Evolutionary conservation across 1,284 basidiomycete genomes (phyloP).

Genomic region (Leucoagaricus sp.): DNA sequence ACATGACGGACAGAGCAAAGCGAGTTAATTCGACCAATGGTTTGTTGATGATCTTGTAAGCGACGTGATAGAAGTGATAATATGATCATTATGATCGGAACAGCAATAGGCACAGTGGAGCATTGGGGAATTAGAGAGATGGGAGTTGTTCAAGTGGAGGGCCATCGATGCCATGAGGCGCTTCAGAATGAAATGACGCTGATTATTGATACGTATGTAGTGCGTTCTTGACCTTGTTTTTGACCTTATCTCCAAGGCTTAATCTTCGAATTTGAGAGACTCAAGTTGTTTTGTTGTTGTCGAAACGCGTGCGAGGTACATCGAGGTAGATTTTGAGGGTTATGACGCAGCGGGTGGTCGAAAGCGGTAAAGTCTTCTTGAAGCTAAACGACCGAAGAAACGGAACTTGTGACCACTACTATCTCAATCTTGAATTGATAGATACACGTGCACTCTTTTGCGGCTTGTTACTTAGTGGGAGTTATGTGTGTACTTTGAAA

Average conservation of each 20-base stretch:
- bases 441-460: neutral
- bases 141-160: too few relatives aligned
- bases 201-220: too few relatives aligned
- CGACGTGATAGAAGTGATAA: neutral
- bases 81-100: neutral
- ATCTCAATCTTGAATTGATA: neutral
- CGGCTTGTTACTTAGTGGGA: neutral
- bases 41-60: neutral
- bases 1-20: too few relatives aligned
- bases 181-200: too few relatives aligned
- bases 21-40: neutral
- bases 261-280: too few relatives aligned
- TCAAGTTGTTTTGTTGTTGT: too few relatives aligned
- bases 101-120: neutral
- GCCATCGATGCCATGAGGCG: constrained; percentile 4
- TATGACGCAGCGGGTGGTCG: too few relatives aligned
- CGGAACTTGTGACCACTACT: neutral
- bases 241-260: neutral
- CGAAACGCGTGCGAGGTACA: too few relatives aligned
- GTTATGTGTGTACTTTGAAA: neutral
- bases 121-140: neutral
- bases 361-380: too few relatives aligned
- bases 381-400: neutral
- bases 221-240: neutral
- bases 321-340: too few relatives aligned